phyloP scores from a whole-genome alignment of 2,329 filamentous ascomycete species.

The Trichoderma sp. region DNA sequence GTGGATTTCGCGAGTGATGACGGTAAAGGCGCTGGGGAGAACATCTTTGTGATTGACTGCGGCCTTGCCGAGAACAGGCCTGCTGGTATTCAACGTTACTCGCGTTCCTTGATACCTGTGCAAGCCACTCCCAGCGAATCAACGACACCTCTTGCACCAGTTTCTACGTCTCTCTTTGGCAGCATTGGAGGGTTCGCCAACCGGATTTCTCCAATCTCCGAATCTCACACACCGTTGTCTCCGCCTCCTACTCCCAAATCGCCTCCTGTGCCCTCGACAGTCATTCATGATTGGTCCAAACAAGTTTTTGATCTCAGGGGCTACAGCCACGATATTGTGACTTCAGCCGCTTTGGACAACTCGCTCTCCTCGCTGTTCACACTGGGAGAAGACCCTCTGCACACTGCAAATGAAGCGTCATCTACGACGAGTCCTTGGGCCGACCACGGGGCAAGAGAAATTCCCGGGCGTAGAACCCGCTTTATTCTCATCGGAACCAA shows the following conservation, averaged over 20 bases:
- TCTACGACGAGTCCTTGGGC: constrained; percentile 45
- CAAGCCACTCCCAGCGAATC: constrained; percentile 18
- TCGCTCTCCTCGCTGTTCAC: constrained; percentile 72
- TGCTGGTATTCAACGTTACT: constrained; percentile 44
- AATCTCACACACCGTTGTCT: constrained; percentile 25
- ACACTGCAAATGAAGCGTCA: constrained; percentile 41
- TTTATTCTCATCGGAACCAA: constrained; percentile 79
- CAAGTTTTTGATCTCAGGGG: constrained; percentile 50
- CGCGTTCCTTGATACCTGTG: constrained; percentile 32
- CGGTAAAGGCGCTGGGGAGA: constrained; percentile 71
- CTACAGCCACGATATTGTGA: constrained; percentile 60
- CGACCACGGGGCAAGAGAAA: constrained; percentile 49
- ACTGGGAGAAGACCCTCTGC: constrained; percentile 72
- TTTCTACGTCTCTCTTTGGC: constrained; percentile 33
- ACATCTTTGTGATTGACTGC: constrained; percentile 69
- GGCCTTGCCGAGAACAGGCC: constrained; percentile 60
- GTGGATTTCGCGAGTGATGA: constrained; percentile 88
- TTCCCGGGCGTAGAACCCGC: constrained; percentile 81
- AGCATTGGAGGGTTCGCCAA: background rate
- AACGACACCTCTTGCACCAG: constrained; percentile 1
- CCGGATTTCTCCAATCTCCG: constrained; percentile 17
- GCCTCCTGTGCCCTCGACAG: constrained; percentile 19
- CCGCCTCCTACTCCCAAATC: constrained; percentile 27
- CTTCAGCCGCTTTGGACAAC: constrained; percentile 67
- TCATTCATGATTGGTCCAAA: constrained; percentile 33